Evolutionary conservation across 768 basidiomycete genomes (phyloP).

Genomic region (Rhizopogon rudus): DNA sequence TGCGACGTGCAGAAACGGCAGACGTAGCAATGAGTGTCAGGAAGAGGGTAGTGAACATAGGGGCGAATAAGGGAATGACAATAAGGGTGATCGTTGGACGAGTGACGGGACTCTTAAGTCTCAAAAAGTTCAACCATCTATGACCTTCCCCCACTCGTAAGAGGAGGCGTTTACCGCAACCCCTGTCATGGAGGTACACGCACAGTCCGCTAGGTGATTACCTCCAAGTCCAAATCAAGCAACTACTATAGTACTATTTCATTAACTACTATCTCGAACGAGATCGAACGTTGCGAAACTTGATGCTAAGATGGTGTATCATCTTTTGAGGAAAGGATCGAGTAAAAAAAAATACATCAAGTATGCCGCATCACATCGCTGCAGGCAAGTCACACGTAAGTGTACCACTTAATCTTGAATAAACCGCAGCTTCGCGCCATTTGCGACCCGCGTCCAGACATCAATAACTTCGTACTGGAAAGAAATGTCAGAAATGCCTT

Average conservation of each 20-base stretch:
- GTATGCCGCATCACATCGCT: too few relatives aligned
- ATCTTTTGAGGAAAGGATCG: too few relatives aligned
- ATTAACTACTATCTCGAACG: too few relatives aligned
- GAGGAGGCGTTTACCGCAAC: too few relatives aligned
- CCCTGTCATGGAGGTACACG: too few relatives aligned
- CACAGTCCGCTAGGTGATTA: too few relatives aligned
- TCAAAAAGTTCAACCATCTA: neutral
- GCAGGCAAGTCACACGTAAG: too few relatives aligned
- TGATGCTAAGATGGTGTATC: too few relatives aligned
- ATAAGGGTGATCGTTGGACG: neutral
- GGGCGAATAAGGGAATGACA: slow-evolving; percentile 14
- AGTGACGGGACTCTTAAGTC: neutral
- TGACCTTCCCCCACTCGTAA: neutral
- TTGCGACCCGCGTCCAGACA: slow-evolving; percentile 79
- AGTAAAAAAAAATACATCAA: neutral
- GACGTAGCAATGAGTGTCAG: slow-evolving; percentile 35
- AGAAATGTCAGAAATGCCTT: slow-evolving; percentile 8
- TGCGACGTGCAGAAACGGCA: slow-evolving; percentile 23
- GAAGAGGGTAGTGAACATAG: slow-evolving; percentile 32
- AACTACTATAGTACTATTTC: neutral
- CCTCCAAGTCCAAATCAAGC: neutral
- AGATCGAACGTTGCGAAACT: too few relatives aligned
- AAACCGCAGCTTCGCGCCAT: slow-evolving; percentile 77
- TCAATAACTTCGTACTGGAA: slow-evolving; percentile 82
- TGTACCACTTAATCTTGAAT: slow-evolving; percentile 25